Evolutionary conservation across 441 rosid species (phyloP), one percentile per base, ranked within the genome.

Genomic region (Adansonia grandidieri): DNA sequence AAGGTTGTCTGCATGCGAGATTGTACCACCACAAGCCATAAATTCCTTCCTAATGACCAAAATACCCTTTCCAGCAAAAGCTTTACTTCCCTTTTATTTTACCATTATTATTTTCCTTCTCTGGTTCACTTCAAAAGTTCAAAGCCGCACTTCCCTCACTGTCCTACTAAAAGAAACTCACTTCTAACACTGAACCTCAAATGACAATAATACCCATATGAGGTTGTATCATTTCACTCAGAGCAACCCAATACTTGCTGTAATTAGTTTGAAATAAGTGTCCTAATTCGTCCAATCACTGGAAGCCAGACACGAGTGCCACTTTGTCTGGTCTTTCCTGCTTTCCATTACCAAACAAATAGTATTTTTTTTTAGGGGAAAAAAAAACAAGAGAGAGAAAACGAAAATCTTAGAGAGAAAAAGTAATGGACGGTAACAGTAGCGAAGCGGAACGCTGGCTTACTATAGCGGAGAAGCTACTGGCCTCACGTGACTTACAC

Each of bases 361-460:
- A 50, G 40, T 24, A 0, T 1, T 28, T 70, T 48, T 62, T 8
- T n/a, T 2, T 24, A 48, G 1, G 13, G n/a, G 4, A 9, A 81
- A 40, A 5, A 11, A 32, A 42, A 11, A 0, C 3, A 14, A 51
- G 76, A 3, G 44, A 24, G 24, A 24, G 24, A 24, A 2, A 22
- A 9, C 20, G 3, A 1, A 19, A 11, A 24, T 28, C 6, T 0
- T 22, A 65, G 47, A 63, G 73, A 71, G 48, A 63, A 73, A 9
- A 9, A 6, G 9, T 24, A 58, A 76, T 66, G 82, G 82, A 76
- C 24, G 76, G 73, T 50, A 88, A 86, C 76, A 79, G 88, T 78
- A 86, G 82, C 74, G 98, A 94, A 80, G 97, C 94, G 42, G 90
- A 92, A 79, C 92, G 91, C 61, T 93, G 97, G 94, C 90, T 94